These are phyloP conservation scores for Tulasnella sp. DNA, from an alignment of 768 basidiomycete species.

Conservation along the genomic window DNA sequence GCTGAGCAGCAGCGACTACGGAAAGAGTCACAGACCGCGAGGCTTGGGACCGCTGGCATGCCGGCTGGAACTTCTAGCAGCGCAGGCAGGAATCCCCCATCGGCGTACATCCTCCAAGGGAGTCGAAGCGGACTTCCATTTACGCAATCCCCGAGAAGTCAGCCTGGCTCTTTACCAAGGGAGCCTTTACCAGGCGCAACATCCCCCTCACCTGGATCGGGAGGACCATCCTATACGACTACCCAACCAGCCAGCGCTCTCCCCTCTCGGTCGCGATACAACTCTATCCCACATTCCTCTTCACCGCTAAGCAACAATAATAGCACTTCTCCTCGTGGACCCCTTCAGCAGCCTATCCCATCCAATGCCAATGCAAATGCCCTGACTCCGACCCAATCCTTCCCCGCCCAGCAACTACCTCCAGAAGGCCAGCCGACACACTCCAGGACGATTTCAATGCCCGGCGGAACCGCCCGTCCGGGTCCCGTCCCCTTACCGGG, in stretches of 20 bases:
- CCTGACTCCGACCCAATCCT: conserved; percentile 23
- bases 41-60: neutral
- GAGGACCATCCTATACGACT: neutral
- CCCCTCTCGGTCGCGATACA: conserved; percentile 24
- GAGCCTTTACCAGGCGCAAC: neutral
- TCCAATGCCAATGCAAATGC: neutral
- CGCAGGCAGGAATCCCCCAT: neutral
- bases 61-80: neutral
- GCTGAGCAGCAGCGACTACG: conserved; percentile 27
- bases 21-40: conserved; percentile 22
- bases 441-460: conserved; percentile 31
- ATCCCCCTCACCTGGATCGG: conserved; percentile 14
- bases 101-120: neutral
- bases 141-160: conserved; percentile 6
- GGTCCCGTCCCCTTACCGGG: neutral
- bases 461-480: neutral
- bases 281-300: conserved; percentile 28
- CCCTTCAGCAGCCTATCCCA: neutral
- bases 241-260: conserved; percentile 6
- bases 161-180: conserved; percentile 23
- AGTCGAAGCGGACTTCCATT: conserved; percentile 9
- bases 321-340: conserved; percentile 11
- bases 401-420: conserved; percentile 16
- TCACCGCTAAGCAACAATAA: conserved; percentile 20
- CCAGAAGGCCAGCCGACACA: neutral